Evolutionary conservation across 1,284 basidiomycete species (phyloP).

Genomic region (Trichosporon coremiiforme): DNA sequence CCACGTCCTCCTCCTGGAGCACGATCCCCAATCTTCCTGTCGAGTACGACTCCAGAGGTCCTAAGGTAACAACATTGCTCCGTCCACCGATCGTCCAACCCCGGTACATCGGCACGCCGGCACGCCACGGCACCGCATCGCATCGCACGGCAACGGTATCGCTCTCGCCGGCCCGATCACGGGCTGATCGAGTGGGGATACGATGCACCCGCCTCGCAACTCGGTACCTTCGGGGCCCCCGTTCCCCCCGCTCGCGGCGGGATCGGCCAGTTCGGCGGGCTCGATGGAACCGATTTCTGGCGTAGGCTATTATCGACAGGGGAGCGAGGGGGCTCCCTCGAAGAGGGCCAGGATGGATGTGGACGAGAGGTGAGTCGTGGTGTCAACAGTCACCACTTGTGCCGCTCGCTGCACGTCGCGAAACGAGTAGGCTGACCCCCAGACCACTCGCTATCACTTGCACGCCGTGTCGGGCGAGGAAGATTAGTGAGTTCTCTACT

Average conservation of each 20-base stretch:
- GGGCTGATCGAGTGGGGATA: not conserved
- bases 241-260: too few relatives aligned
- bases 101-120: not conserved
- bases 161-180: too few relatives aligned
- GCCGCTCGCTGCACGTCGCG: too few relatives aligned
- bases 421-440: not conserved
- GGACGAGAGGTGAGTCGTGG: constrained; percentile 8
- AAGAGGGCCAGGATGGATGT: not conserved
- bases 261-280: too few relatives aligned
- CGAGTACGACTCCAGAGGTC: too few relatives aligned
- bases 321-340: not conserved
- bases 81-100: not conserved
- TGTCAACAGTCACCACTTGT: too few relatives aligned
- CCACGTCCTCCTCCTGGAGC: not conserved
- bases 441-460: constrained; percentile 34
- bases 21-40: too few relatives aligned
- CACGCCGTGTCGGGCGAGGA: constrained; percentile 31
- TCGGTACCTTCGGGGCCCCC: not conserved
- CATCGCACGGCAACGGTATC: too few relatives aligned
- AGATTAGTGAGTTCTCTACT: constrained; percentile 28
- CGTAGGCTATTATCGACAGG: not conserved
- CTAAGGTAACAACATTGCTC: not conserved
- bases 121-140: not conserved
- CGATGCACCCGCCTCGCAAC: not conserved
- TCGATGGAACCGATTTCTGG: not conserved